These are phyloP conservation scores for Hortiboletus flavorubellus DNA, from an alignment of 768 basidiomycete species.

Conservation along the genomic window DNA sequence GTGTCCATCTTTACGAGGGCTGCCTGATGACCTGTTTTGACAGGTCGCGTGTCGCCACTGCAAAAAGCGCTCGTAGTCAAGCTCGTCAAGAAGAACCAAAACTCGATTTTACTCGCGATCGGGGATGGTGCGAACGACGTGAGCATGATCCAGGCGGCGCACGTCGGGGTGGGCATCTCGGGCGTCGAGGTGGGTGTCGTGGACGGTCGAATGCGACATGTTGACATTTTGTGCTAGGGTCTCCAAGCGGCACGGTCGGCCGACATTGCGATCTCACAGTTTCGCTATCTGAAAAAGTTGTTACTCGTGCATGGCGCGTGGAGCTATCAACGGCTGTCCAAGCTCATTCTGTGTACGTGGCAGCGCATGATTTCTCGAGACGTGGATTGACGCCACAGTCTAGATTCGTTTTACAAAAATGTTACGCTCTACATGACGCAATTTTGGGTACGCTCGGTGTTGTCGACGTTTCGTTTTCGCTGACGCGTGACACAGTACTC, in stretches of 20 bases:
- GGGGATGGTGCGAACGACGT: slow-evolving; percentile 99
- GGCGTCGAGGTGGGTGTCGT: slow-evolving; percentile 61
- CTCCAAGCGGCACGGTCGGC: too few species aligned
- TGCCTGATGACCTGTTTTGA: too few species aligned
- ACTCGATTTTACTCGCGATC: slow-evolving; percentile 91
- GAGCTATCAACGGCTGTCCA: slow-evolving; percentile 95
- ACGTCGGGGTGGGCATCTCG: slow-evolving; percentile 96
- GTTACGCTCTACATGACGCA: slow-evolving; percentile 98
- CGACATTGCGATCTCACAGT: slow-evolving; percentile 77
- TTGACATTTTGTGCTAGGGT: too few species aligned
- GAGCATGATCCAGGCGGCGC: slow-evolving; percentile 98
- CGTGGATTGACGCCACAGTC: slow-evolving; percentile 8
- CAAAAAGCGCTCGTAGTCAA: too few species aligned
- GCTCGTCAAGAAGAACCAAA: slow-evolving; percentile 51
- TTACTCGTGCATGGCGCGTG: slow-evolving; percentile 96
- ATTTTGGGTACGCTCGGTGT: slow-evolving; percentile 72
- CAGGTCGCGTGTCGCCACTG: too few species aligned
- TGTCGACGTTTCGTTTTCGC: not conserved
- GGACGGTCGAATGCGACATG: too few species aligned
- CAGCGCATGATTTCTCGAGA: not conserved
- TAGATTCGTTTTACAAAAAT: slow-evolving; percentile 99
- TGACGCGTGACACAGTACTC: slow-evolving; percentile 64
- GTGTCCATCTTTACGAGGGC: too few species aligned
- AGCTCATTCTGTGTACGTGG: slow-evolving; percentile 87
- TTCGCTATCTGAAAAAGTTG: slow-evolving; percentile 91